Conservation (phyloP, 140 eudicot species). For the Oenanthe javanica region DNA sequence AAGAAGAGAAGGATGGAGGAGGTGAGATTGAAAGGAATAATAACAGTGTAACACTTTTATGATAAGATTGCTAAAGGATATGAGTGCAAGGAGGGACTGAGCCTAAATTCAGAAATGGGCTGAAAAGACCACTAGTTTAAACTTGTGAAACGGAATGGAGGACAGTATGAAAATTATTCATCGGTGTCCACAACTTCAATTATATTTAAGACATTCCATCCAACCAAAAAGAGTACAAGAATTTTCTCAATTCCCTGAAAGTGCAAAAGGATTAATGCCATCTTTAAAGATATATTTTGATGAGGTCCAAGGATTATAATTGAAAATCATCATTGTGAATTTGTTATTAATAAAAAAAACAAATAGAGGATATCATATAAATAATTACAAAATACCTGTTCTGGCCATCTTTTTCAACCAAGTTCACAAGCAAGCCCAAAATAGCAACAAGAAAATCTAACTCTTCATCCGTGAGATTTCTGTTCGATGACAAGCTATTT, state of each 20-base stretch:
- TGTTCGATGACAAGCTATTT: slow-evolving; percentile 18
- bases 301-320: neutral
- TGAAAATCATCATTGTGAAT: neutral
- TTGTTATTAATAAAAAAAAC: neutral
- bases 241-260: neutral
- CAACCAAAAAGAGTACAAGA: neutral
- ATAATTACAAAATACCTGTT: slow-evolving; percentile 46
- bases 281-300: neutral
- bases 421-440: slow-evolving; percentile 84
- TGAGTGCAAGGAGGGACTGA: neutral
- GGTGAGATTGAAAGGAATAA: neutral
- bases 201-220: neutral
- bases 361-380: neutral
- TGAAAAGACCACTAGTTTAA: neutral
- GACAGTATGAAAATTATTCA: neutral
- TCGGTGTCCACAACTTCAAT: neutral
- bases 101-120: neutral
- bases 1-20: neutral
- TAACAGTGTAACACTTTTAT: neutral
- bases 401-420: slow-evolving; percentile 78
- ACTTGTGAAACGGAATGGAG: neutral
- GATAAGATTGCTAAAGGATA: neutral
- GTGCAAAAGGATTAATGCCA: neutral
- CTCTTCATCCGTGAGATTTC: slow-evolving; percentile 75
- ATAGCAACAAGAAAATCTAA: slow-evolving; percentile 86